These are phyloP conservation scores for Fallopia convolvulus DNA, from an alignment of 148 eudicot genomes.

Conservation along the genomic window DNA sequence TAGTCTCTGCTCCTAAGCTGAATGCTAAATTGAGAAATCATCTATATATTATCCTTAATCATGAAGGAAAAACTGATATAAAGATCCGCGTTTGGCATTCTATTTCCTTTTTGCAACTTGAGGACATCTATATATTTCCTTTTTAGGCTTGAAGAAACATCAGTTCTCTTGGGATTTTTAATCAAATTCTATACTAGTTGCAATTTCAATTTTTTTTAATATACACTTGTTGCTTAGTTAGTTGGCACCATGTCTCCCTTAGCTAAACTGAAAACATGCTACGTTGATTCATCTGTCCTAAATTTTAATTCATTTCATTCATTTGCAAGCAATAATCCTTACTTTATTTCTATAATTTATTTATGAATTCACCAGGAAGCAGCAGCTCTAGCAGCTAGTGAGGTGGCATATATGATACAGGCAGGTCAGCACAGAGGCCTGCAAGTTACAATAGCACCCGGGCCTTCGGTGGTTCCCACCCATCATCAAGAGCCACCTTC, in stretches of 20 bases:
- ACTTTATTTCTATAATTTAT: background rate
- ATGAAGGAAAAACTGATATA: background rate
- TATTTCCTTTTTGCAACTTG: background rate
- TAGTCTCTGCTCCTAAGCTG: conserved; percentile 12
- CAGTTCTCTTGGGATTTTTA: background rate
- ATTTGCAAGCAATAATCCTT: background rate
- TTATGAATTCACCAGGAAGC: conserved; percentile 10
- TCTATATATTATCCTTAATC: background rate
- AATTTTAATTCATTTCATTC: background rate
- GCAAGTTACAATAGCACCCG: conserved; percentile 15
- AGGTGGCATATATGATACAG: conserved; percentile 15
- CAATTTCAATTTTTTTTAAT: background rate
- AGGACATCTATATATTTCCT: no score
- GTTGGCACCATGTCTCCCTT: background rate
- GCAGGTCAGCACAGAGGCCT: conserved; percentile 15
- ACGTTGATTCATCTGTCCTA: background rate
- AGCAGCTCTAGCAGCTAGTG: conserved; percentile 14
- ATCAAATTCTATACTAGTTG: background rate
- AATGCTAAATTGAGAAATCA: background rate
- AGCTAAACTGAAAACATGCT: background rate
- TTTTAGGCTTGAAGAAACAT: background rate
- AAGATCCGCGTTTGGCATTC: background rate
- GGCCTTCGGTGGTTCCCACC: background rate
- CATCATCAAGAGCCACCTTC: conserved; percentile 11
- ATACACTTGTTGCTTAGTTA: background rate